Evolutionary conservation across 2,329 filamentous ascomycete genomes (phyloP).

Genomic region (Talaromyces sp.): DNA sequence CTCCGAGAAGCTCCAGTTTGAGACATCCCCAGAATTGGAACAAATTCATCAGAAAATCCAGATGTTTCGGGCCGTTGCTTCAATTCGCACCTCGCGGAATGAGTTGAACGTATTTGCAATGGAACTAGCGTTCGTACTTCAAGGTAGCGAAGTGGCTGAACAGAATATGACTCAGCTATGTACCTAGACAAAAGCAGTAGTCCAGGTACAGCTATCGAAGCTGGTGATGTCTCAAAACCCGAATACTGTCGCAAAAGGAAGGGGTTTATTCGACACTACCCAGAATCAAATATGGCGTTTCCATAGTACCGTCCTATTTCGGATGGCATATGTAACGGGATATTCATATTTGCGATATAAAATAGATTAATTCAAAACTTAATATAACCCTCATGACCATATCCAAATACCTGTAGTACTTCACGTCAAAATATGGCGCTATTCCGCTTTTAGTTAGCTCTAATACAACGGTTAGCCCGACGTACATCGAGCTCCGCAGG

Average conservation of each 20-base stretch:
- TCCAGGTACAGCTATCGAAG: neutral
- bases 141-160: neutral
- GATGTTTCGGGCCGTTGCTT: neutral
- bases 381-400: neutral
- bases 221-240: no score
- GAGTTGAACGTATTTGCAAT: neutral
- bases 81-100: neutral
- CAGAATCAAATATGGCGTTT: neutral
- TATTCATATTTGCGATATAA: no score
- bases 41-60: neutral
- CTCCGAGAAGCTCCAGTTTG: slow-evolving; percentile 52
- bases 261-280: neutral
- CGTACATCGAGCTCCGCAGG: slow-evolving; percentile 7
- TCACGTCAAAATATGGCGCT: neutral
- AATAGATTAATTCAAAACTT: neutral
- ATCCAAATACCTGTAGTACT: neutral
- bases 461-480: neutral
- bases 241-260: neutral
- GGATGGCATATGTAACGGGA: neutral
- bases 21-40: neutral
- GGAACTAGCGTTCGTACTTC: neutral
- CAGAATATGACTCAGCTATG: neutral
- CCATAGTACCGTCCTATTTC: neutral
- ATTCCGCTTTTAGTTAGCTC: neutral
- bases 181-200: neutral